Evolutionary conservation across 2,329 filamentous ascomycete genomes (phyloP).

Genomic region (Lachnum nothofagi): DNA sequence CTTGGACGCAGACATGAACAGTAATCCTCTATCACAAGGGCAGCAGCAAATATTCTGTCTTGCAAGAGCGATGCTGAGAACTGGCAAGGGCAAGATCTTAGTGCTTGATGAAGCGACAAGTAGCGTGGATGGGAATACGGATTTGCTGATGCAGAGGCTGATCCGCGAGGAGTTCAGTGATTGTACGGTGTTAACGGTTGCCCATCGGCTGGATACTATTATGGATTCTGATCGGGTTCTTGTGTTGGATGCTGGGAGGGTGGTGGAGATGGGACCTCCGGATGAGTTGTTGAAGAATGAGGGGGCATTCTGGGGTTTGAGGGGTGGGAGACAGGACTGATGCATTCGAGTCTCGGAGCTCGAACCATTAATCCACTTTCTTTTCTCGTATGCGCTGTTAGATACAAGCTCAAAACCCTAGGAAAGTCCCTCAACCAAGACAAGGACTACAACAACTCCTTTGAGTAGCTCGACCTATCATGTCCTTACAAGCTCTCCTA

Average conservation of each 20-base stretch:
- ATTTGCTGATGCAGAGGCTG: constrained; percentile 32
- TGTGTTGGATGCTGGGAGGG: constrained; percentile 43
- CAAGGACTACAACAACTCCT: too few species aligned
- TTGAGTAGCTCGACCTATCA: too few species aligned
- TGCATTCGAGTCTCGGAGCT: too few species aligned
- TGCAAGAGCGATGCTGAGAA: constrained; percentile 39
- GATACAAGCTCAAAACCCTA: too few species aligned
- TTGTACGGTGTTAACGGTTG: constrained; percentile 42
- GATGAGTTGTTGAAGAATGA: constrained; percentile 53
- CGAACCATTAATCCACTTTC: too few species aligned
- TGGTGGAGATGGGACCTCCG: constrained; percentile 80
- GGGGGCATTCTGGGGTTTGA: constrained; percentile 12
- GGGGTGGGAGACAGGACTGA: constrained; percentile 1
- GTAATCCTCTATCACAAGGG: constrained; percentile 38
- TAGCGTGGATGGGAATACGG: constrained; percentile 31
- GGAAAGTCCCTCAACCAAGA: too few species aligned
- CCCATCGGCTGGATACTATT: constrained; percentile 35
- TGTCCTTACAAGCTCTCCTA: too few species aligned
- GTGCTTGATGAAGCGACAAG: constrained; percentile 33
- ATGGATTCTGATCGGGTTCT: constrained; percentile 41
- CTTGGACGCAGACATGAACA: constrained; percentile 14
- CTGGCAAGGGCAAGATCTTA: constrained; percentile 28
- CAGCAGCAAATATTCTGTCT: constrained; percentile 46
- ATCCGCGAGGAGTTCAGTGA: constrained; percentile 45
- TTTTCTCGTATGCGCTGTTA: too few species aligned